Conservation (phyloP, 164 flowering plant genomes). For the Vitis rotundifolia region DNA sequence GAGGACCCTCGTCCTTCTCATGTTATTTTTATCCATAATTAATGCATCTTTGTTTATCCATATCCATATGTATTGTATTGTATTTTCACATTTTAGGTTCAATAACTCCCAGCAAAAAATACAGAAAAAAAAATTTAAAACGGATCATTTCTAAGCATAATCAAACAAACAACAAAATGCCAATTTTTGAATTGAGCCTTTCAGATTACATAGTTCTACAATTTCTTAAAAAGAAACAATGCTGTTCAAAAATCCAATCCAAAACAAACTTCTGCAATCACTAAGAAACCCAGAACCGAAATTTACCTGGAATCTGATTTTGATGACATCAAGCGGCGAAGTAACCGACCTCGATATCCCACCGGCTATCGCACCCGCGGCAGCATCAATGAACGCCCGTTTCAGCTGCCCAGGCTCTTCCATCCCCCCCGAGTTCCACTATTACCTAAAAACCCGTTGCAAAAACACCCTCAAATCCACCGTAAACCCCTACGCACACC, state of each 20-base stretch:
- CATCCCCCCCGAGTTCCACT: constrained; percentile 29
- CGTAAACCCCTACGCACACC: neutral
- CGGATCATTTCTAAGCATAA: neutral
- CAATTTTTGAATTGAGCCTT: neutral
- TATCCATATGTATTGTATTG: no score
- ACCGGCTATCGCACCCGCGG: constrained; percentile 85
- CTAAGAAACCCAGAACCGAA: no score
- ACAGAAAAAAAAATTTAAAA: no score
- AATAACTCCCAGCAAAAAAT: no score
- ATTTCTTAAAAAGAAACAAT: neutral
- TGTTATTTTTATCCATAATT: no score
- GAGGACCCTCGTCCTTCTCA: no score
- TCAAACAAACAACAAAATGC: neutral
- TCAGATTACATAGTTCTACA: neutral
- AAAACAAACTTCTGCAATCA: no score
- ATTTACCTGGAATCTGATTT: constrained; percentile 88
- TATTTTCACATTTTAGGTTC: no score
- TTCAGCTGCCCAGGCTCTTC: constrained; percentile 81
- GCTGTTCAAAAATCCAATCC: no score
- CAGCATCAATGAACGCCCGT: constrained; percentile 63
- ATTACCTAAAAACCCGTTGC: constrained; percentile 12
- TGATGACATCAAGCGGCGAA: constrained; percentile 92
- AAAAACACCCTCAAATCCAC: neutral
- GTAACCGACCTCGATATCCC: constrained; percentile 84
- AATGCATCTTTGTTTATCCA: no score